Conservation (phyloP, 116 monocot genomes). For the Trichopus zeylanicus region DNA sequence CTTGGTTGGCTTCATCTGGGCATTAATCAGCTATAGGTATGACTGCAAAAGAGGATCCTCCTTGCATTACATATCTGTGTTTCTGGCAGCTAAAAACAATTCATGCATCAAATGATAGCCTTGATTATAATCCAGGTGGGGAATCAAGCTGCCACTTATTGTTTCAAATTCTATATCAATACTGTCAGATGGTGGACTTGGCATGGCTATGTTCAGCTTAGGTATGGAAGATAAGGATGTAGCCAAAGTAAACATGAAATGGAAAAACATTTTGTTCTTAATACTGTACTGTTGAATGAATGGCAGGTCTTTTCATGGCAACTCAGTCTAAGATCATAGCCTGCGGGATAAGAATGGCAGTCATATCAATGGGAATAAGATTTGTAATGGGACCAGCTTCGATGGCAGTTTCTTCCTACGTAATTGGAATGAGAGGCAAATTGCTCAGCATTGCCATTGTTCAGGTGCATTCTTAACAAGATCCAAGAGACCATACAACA, state of each 20-base stretch:
- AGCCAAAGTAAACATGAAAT: slow-evolving; percentile 1
- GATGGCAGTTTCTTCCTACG: slow-evolving; percentile 43
- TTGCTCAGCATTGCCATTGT: slow-evolving; percentile 36
- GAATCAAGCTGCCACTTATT: slow-evolving; percentile 41
- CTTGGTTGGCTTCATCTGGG: slow-evolving; percentile 54
- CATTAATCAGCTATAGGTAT: slow-evolving; percentile 70
- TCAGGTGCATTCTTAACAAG: slow-evolving; percentile 28
- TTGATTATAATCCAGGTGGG: slow-evolving; percentile 44
- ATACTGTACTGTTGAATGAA: background rate
- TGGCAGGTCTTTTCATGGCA: slow-evolving; percentile 59
- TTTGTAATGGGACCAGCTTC: slow-evolving; percentile 49
- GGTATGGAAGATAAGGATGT: slow-evolving; percentile 20
- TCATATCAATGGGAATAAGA: slow-evolving; percentile 36
- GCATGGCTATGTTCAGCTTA: slow-evolving; percentile 88
- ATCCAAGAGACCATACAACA: background rate
- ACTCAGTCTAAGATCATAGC: slow-evolving; percentile 46
- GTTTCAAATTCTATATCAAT: slow-evolving; percentile 51
- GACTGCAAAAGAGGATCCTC: background rate
- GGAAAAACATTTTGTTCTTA: background rate
- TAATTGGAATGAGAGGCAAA: slow-evolving; percentile 31
- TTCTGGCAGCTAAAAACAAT: background rate
- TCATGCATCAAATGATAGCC: background rate
- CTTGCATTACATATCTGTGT: background rate
- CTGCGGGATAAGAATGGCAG: slow-evolving; percentile 32
- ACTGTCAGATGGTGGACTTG: slow-evolving; percentile 72